A percentile compares a stretch with the other conserved stretches of the same genome.
phyloP scores from a whole-genome alignment of 2,329 filamentous ascomycete genomes.

The Pseudogymnoascus sp. region DNA sequence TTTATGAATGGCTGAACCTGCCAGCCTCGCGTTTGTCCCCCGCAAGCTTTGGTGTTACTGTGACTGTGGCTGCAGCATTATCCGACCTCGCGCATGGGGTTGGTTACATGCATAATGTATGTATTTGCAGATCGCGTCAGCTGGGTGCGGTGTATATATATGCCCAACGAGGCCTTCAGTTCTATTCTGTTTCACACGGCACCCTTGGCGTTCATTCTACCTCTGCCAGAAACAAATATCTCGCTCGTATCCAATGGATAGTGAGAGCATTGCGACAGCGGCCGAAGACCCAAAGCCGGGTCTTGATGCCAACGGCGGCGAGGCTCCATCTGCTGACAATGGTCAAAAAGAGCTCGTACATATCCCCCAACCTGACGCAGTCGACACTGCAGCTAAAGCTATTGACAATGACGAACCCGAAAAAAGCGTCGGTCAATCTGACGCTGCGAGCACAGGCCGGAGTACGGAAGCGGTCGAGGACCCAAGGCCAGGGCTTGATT shows the following conservation, averaged over 20 bases:
- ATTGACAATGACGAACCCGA: background rate
- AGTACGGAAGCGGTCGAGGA: background rate
- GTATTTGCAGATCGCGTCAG: background rate
- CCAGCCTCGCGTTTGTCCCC: background rate
- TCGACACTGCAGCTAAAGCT: background rate
- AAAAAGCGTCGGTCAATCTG: background rate
- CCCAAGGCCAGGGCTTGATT: background rate
- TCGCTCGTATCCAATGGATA: background rate
- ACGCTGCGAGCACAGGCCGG: background rate
- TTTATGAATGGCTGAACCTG: background rate
- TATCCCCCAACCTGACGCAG: background rate
- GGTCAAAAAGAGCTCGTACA: background rate
- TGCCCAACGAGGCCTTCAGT: background rate
- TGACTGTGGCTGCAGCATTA: background rate
- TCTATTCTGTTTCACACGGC: background rate
- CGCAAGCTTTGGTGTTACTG: background rate
- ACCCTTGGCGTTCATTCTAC: background rate
- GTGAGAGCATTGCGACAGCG: background rate
- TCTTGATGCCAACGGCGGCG: background rate
- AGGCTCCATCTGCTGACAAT: background rate
- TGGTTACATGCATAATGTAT: background rate
- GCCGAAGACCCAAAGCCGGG: background rate
- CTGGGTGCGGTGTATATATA: background rate
- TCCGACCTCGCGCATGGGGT: background rate
- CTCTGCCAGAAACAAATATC: background rate